A percentile compares a stretch with the other conserved stretches of the same genome.
Conservation (phyloP, 371 early-diverging fungal genomes). For the Mucor plumbeus region DNA sequence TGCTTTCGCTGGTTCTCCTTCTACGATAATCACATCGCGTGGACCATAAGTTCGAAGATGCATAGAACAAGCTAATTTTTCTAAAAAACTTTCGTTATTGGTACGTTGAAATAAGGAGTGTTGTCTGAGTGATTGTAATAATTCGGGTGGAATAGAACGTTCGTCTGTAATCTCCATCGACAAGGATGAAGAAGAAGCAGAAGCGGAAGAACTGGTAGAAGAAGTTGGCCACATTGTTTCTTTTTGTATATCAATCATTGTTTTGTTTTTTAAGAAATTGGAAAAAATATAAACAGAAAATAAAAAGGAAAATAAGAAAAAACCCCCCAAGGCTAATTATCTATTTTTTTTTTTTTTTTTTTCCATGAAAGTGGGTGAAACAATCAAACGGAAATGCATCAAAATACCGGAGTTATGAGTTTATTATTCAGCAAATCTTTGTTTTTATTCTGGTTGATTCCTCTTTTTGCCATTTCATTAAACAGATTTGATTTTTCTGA, state of each 20-base stretch:
- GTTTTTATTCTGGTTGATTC: too few species aligned
- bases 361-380: conserved; percentile 3
- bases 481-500: too few species aligned
- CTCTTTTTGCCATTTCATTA: not conserved
- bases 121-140: conserved; percentile 40
- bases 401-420: not conserved
- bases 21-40: conserved; percentile 70
- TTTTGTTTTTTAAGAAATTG: not conserved
- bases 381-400: not conserved
- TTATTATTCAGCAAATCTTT: not conserved
- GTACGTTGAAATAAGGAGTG: conserved; percentile 55
- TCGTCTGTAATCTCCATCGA: conserved; percentile 16
- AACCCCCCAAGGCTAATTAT: not conserved
- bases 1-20: conserved; percentile 79
- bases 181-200: conserved; percentile 1
- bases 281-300: not conserved
- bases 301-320: conserved; percentile 3
- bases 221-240: conserved; percentile 8
- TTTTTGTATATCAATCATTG: conserved; percentile 26
- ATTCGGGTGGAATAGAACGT: conserved; percentile 37
- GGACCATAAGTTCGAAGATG: conserved; percentile 56
- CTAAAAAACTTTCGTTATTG: conserved; percentile 45
- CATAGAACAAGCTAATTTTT: conserved; percentile 47
- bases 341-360: not conserved
- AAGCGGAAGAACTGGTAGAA: conserved; percentile 6